Evolutionary conservation across 495 filamentous ascomycete genomes (phyloP), one percentile per base, ranked within the genome.

Genomic region (Lindgomyces ingoldianus): DNA sequence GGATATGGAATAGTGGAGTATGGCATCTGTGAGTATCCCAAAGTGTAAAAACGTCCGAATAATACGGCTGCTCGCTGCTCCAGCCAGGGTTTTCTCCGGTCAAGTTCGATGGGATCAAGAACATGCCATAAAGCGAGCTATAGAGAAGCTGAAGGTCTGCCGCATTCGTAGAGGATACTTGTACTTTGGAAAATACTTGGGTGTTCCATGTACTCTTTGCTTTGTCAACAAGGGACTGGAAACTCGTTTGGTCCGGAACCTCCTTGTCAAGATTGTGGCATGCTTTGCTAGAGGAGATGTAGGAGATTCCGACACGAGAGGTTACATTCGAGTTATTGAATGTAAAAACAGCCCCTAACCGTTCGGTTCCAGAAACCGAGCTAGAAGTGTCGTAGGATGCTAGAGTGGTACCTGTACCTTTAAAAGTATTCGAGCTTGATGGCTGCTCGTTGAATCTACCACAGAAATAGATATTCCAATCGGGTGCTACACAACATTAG

Each of bases 61-160:
- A 86, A 64, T 85, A 91, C 14, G 88, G 88, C 72, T 90, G 88
- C 1, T 59, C 63, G 4, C 86, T 89, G 6, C 65, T 70, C 87
- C 88, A 91, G 4, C 78, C 71, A 0, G 88, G 87, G 65, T 90
- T 91, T 70, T 90, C 88, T 0, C 85, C 86, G 0, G 88, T 90
- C 45, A 84, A 82, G 69, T 91, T 89, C 3, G 87, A 87, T 0
- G 88, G 88, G 33, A 90, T 79, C 21, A 90, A 67, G 55, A 84
- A 81, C 85, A 90, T 89, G 62, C 85, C 84, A 61, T 89, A 89
- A 0, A 91, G 67, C 1, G 84, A 84, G 0, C 82, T 80, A 68
- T 90, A 91, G 25, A 90, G 76, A n/a, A 87, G 71, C 48, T 77
- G 70, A 1, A 89, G 78, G 25, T 81, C 85, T 1, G 77, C 80